A percentile compares a stretch with the other conserved stretches of the same genome.
Conservation (phyloP, 1,284 basidiomycete species). For the Entoloma clypeatum region DNA sequence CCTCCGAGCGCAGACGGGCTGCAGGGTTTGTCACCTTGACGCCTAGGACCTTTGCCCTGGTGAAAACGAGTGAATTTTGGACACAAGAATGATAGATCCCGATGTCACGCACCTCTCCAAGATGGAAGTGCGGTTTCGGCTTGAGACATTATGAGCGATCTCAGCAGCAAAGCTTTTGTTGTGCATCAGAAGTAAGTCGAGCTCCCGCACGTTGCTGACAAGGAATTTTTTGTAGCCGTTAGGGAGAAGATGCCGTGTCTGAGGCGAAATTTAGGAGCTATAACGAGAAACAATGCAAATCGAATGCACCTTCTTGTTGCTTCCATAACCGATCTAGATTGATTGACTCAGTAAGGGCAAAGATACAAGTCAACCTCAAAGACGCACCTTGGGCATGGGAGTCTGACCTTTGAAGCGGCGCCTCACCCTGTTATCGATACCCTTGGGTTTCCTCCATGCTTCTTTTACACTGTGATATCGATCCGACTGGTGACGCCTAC, state of each 20-base stretch:
- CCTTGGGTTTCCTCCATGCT: constrained; percentile 97
- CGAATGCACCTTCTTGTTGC: constrained; percentile 66
- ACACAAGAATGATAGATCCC: constrained; percentile 2
- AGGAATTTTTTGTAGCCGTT: constrained; percentile 94
- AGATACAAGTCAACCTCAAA: neutral
- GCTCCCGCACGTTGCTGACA: constrained; percentile 87
- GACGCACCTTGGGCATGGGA: constrained; percentile 87
- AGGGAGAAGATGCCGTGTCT: constrained; percentile 91
- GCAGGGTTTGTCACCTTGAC: constrained; percentile 95
- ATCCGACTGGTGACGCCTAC: constrained; percentile 94
- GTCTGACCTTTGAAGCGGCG: constrained; percentile 95
- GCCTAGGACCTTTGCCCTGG: constrained; percentile 83
- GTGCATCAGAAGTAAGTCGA: constrained; percentile 96
- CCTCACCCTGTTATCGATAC: constrained; percentile 94
- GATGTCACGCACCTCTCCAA: constrained; percentile 69
- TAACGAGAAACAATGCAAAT: neutral
- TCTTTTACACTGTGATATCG: constrained; percentile 94
- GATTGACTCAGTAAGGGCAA: neutral
- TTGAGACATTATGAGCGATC: constrained; percentile 96
- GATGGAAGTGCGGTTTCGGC: constrained; percentile 93
- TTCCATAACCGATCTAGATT: constrained; percentile 74
- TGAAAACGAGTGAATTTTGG: constrained; percentile 9
- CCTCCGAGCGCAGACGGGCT: constrained; percentile 96
- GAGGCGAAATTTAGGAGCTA: constrained; percentile 1
- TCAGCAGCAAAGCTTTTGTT: constrained; percentile 96